Evolutionary conservation across 2,329 filamentous ascomycete genomes (phyloP).

Genomic region (Fusarium caatingaense): DNA sequence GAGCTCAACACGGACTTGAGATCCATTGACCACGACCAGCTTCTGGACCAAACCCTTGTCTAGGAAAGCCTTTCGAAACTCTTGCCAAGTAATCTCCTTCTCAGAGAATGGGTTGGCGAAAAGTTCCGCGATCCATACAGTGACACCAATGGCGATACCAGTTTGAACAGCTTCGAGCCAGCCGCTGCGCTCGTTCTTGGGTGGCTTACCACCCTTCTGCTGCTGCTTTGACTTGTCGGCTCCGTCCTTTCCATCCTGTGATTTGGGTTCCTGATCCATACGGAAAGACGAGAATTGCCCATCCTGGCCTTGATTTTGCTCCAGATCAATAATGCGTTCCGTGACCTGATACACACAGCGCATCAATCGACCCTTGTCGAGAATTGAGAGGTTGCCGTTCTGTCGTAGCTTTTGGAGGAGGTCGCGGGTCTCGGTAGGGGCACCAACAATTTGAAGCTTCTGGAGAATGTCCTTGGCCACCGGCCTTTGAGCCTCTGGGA

Average conservation of each 20-base stretch:
- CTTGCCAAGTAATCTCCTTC: constrained; percentile 95
- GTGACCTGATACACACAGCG: constrained; percentile 53
- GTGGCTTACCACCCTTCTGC: constrained; percentile 51
- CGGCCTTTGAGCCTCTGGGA: constrained; percentile 71
- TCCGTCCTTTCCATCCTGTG: constrained; percentile 36
- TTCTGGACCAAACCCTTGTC: constrained; percentile 97
- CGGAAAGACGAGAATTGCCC: constrained; percentile 38
- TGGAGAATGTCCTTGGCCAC: constrained; percentile 70
- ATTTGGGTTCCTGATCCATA: constrained; percentile 41
- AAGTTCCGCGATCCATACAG: constrained; percentile 61
- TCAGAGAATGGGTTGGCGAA: constrained; percentile 58
- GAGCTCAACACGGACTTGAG: constrained; percentile 80
- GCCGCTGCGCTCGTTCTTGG: constrained; percentile 50
- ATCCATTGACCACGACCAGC: constrained; percentile 80
- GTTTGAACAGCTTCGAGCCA: constrained; percentile 53
- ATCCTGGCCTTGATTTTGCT: constrained; percentile 36
- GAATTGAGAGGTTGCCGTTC: constrained; percentile 64
- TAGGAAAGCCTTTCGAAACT: constrained; percentile 91
- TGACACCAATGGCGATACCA: constrained; percentile 61
- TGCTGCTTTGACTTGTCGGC: constrained; percentile 44
- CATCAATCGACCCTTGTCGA: constrained; percentile 54
- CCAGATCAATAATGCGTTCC: constrained; percentile 51
- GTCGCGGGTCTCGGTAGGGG: constrained; percentile 74
- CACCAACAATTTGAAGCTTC: constrained; percentile 73
- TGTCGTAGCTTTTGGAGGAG: constrained; percentile 64